These are phyloP conservation scores for Penicillium robsamsonii DNA, from an alignment of 495 filamentous ascomycete species.

Conservation along the genomic window DNA sequence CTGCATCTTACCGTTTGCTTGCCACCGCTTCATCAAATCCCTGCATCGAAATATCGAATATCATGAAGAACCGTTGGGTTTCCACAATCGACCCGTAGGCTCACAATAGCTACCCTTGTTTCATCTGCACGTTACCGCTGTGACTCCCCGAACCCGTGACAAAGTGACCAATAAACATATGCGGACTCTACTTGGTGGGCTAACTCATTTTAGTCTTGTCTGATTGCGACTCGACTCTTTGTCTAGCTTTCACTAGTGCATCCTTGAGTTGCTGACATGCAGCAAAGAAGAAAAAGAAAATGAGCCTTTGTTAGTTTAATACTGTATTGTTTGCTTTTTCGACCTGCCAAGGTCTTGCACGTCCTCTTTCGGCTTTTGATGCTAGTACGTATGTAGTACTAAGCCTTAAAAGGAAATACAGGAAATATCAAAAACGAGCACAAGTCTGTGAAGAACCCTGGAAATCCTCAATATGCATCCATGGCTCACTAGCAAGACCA, in stretches of 20 bases:
- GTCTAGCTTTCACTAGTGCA: background rate
- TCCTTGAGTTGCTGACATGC: background rate
- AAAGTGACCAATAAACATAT: conserved; percentile 9
- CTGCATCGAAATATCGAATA: background rate
- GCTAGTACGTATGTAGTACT: background rate
- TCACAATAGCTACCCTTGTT: conserved; percentile 6
- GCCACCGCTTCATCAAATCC: background rate
- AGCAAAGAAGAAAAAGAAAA: background rate
- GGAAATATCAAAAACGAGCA: background rate
- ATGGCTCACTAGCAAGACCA: background rate
- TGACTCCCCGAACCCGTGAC: conserved; percentile 6
- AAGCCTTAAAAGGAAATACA: background rate
- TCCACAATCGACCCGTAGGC: background rate
- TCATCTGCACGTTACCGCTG: conserved; percentile 16
- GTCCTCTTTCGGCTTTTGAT: background rate
- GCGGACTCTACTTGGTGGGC: background rate
- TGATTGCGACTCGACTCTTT: background rate
- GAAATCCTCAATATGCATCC: background rate
- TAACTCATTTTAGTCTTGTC: conserved; percentile 1
- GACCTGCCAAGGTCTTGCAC: background rate
- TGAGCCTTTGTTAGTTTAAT: background rate
- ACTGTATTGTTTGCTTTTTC: background rate
- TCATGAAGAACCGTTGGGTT: background rate
- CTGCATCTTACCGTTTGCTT: conserved; percentile 9
- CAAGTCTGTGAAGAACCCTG: background rate